Evolutionary conservation across 768 basidiomycete genomes (phyloP).

Genomic region (Epithele typhae): DNA sequence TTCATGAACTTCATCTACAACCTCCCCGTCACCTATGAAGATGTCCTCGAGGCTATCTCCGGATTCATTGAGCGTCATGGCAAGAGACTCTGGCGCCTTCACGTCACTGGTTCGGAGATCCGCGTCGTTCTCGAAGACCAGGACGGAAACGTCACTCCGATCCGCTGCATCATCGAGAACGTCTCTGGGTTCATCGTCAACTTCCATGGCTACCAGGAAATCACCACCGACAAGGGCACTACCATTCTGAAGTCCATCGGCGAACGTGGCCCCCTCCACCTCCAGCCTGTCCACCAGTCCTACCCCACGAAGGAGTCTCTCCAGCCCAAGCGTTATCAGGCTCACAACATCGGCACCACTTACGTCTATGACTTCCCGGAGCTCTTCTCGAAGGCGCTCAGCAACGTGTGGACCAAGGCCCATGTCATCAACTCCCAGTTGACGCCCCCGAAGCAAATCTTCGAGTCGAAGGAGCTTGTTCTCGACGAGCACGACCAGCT

Average conservation of each 20-base stretch:
- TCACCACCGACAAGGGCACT: conserved; percentile 91
- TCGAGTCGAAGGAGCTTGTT: conserved; percentile 87
- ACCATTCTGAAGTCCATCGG: conserved; percentile 98
- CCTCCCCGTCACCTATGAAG: conserved; percentile 91
- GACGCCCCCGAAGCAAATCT: conserved; percentile 67
- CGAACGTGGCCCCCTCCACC: conserved; percentile 93
- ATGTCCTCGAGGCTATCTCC: conserved; percentile 94
- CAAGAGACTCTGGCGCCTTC: conserved; percentile 95
- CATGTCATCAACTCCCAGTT: conserved; percentile 61
- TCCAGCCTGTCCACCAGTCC: conserved; percentile 89
- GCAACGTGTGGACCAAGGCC: conserved; percentile 85
- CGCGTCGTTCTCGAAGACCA: conserved; percentile 91
- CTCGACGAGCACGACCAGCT: conserved; percentile 91
- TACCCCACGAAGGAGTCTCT: conserved; percentile 98
- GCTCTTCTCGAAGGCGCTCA: conserved; percentile 94
- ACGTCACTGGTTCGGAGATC: conserved; percentile 97
- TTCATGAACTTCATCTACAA: conserved; percentile 99
- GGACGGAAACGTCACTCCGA: conserved; percentile 92
- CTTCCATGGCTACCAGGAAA: conserved; percentile 97
- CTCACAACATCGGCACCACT: conserved; percentile 96
- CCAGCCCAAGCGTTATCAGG: conserved; percentile 98
- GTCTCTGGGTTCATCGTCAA: conserved; percentile 99
- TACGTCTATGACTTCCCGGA: conserved; percentile 99
- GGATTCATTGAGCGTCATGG: conserved; percentile 99
- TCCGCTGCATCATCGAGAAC: conserved; percentile 97